phyloP scores from a whole-genome alignment of 2,329 filamentous ascomycete genomes.

The Aureobasidium melanogenum region DNA sequence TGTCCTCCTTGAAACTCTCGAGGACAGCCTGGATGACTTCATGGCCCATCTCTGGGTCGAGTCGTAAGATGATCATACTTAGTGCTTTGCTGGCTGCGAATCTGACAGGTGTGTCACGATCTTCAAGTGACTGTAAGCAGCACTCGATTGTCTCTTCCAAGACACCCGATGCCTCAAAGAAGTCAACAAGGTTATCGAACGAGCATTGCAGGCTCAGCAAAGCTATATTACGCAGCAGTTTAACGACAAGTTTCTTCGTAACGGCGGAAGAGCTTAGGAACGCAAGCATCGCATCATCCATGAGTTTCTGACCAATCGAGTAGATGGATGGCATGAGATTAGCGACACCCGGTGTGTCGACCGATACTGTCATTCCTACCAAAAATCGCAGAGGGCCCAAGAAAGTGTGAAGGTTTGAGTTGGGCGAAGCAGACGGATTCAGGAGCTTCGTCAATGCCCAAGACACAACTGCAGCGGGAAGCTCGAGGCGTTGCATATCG shows the following conservation, averaged over 20 bases:
- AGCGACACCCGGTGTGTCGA: constrained; percentile 65
- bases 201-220: constrained; percentile 50
- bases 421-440: constrained; percentile 30
- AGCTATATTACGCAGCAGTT: constrained; percentile 68
- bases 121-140: constrained; percentile 66
- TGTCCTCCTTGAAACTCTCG: constrained; percentile 54
- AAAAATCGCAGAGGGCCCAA: constrained; percentile 75
- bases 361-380: constrained; percentile 61
- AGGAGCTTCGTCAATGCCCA: constrained; percentile 61
- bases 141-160: constrained; percentile 76
- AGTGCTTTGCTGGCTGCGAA: constrained; percentile 88
- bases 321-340: constrained; percentile 59
- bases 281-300: constrained; percentile 42
- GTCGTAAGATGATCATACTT: constrained; percentile 72
- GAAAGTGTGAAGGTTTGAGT: constrained; percentile 58
- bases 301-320: constrained; percentile 51
- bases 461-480: constrained; percentile 58
- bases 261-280: constrained; percentile 64
- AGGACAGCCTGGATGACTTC: constrained; percentile 85
- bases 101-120: constrained; percentile 85
- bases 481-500: constrained; percentile 74
- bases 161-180: constrained; percentile 29
- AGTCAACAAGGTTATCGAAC: constrained; percentile 20
- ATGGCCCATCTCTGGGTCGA: constrained; percentile 70
- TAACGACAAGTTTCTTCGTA: constrained; percentile 73